Percentiles rank a stretch among this genome's conserved stretches.
Evolutionary conservation across 805 yeast genomes (phyloP).

Genomic region (Candida saitoana): DNA sequence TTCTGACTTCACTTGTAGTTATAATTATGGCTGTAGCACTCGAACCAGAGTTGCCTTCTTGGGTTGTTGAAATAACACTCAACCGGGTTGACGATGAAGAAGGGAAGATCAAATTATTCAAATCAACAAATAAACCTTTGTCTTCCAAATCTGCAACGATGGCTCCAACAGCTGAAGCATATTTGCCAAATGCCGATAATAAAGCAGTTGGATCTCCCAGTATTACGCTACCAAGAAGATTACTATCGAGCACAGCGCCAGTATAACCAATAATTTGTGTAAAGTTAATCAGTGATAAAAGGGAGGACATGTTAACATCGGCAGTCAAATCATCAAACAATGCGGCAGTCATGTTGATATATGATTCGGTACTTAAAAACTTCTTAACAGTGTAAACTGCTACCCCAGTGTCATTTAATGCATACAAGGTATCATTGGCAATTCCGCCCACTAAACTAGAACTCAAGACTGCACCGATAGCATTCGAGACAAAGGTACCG

Average conservation of each 20-base stretch:
- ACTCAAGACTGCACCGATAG: constrained; percentile 23
- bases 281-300: constrained; percentile 21
- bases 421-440: constrained; percentile 22
- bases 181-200: constrained; percentile 19
- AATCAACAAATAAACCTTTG: constrained; percentile 45
- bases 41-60: background rate
- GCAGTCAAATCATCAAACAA: constrained; percentile 30
- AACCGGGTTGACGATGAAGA: constrained; percentile 10
- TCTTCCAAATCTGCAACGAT: constrained; percentile 37
- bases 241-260: constrained; percentile 12
- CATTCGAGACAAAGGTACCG: constrained; percentile 24
- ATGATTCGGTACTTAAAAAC: constrained; percentile 29
- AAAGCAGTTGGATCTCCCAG: constrained; percentile 2
- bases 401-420: constrained; percentile 40
- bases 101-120: constrained; percentile 33
- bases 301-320: constrained; percentile 18
- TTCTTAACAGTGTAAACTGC: constrained; percentile 34
- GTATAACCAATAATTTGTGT: constrained; percentile 20
- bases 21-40: constrained; percentile 5
- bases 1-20: constrained; percentile 2
- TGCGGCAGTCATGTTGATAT: constrained; percentile 33
- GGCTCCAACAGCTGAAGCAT: constrained; percentile 26
- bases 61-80: constrained; percentile 2
- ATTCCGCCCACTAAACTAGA: constrained; percentile 21
- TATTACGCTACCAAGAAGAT: constrained; percentile 3